Base-by-base conservation (phyloP, 2,329 filamentous ascomycete genomes). In the Exophiala sp. region DNA sequence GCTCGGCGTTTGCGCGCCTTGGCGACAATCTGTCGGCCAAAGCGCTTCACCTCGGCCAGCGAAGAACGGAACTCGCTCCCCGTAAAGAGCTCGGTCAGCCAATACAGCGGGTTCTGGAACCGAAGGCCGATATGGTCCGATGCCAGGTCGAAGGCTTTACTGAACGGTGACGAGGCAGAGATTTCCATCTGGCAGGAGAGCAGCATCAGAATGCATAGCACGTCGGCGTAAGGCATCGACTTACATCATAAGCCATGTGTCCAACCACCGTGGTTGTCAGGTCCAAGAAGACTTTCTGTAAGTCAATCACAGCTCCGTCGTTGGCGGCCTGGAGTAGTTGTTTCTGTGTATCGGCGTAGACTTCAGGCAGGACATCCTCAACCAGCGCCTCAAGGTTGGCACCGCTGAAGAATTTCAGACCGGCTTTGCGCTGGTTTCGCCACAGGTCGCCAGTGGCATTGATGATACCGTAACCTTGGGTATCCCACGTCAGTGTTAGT, bases 51-150 rank as follows among this genome's bases (percentile, higher is more conserved):
- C 4, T 69, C 65, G 14, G 62, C 56, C 2, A 83, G 64, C 1
- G 78, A 74, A 2, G 64, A 65, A 48, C 76, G 73, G 43, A 84
- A 70, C 21, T 63, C 66, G 11, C 60, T 55, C 1, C 77, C 73
- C 2, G 73, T 66, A n/a, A 82, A 62, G 0, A 73, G 50, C 59
- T 84, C 81, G 1, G 77, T 83, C 38, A 82, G 22, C 30, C 68
- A 70, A 78, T 80, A 85, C 0, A 84, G 66, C 0, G 81, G 81
- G 54, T 84, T 84, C 62, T 84, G 81, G 51, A 85, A 83, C 3
- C 81, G 74, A 43, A 79, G 72, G 2, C 79, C 78, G 0, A 78
- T 82, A 7, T 66, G 73, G 0, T 77, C 79, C 0, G 80, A 83
- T 2, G 80, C 80, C 55, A 77, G 73, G 55, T 84, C 80, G 59